Evolutionary conservation across 1,284 basidiomycete genomes (phyloP).

Genomic region (Wallemia ichthyophaga): DNA sequence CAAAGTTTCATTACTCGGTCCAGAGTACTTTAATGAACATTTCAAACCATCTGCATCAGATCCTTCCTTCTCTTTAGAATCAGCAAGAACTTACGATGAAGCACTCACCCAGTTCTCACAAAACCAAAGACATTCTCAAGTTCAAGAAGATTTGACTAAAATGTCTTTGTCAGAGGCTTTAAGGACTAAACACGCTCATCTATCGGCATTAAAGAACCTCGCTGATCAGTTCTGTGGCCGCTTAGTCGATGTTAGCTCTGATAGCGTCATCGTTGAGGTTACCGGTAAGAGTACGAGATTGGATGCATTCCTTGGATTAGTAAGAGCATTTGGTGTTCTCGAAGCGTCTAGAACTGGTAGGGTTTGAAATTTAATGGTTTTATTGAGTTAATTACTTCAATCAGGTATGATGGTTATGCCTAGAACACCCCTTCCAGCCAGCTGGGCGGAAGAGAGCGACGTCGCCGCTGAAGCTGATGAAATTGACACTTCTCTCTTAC

Average conservation of each 20-base stretch:
- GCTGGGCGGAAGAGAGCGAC: slow-evolving; percentile 30
- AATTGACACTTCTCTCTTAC: slow-evolving; percentile 59
- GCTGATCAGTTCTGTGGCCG: slow-evolving; percentile 69
- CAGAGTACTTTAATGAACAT: slow-evolving; percentile 82
- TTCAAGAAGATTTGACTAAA: slow-evolving; percentile 3
- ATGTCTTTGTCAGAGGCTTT: slow-evolving; percentile 36
- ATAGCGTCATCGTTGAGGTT: slow-evolving; percentile 80
- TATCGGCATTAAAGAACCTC: slow-evolving; percentile 57
- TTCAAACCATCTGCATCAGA: slow-evolving; percentile 18
- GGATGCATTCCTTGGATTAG: slow-evolving; percentile 67
- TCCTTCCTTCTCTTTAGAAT: slow-evolving; percentile 9
- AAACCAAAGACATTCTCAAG: slow-evolving; percentile 2
- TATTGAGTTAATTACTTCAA: neutral
- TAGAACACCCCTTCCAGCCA: slow-evolving; percentile 46
- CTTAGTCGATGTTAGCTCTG: slow-evolving; percentile 80
- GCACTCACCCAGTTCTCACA: slow-evolving; percentile 5
- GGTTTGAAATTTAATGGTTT: slow-evolving; percentile 14
- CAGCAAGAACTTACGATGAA: slow-evolving; percentile 5
- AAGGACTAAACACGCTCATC: slow-evolving; percentile 61
- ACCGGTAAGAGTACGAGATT: slow-evolving; percentile 71
- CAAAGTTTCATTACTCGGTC: slow-evolving; percentile 84
- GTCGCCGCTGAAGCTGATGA: slow-evolving; percentile 21
- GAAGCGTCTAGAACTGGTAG: slow-evolving; percentile 72
- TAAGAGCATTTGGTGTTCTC: slow-evolving; percentile 82
- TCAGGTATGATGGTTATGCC: slow-evolving; percentile 86